Base-by-base conservation (phyloP, 1,284 basidiomycete species). In the Phellinidium pouzarii region DNA sequence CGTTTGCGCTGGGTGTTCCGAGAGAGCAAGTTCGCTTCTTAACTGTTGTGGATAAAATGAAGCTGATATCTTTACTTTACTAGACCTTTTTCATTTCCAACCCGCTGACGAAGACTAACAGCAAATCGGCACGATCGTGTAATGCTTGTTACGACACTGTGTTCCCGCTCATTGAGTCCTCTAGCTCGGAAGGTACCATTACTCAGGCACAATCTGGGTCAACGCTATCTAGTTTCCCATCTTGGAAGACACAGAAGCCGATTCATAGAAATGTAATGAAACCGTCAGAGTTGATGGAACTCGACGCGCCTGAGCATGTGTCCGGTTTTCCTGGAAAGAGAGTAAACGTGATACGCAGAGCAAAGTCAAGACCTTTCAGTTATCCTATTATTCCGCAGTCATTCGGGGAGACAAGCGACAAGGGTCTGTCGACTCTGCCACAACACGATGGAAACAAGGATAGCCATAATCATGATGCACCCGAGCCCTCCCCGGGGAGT, bases 111-210 rank as follows among this genome's bases (percentile, higher is more conserved):
- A 74, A 77, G 57, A 73, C 73, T 9, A 61, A 70, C 1, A 73
- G 70, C 57, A 86, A 86, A 64, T 73, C 86, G 29, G 87, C 88
- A 0, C 77, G 91, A 5, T 85, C 91, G 2, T 94, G 91, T 65
- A 84, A 90, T 56, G 77, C 82, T 2, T 94, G 91, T 68, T 94
- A 87, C 63, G 87, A 91, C 59, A 80, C 84, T 11, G 84, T 91
- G 11, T 94, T 94, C 59, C 84, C 86, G 2, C 48, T 87, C n/a
- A 62, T 84, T 12, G 74, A 78, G 20, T 62, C 71, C 1, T 59
- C 62, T 11, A 57, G 60, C 7, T 57, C 60, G 6, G 62, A 63
- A 12, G 55, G 53, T n/a, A 45, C 52, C 17, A 23, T 31, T 37
- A 47, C 50, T 19, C 38, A 47, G 48, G 36, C 48, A 49, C 54